Conservation (phyloP, 192 early-diverging fungal genomes). For the Endogone sp. region DNA sequence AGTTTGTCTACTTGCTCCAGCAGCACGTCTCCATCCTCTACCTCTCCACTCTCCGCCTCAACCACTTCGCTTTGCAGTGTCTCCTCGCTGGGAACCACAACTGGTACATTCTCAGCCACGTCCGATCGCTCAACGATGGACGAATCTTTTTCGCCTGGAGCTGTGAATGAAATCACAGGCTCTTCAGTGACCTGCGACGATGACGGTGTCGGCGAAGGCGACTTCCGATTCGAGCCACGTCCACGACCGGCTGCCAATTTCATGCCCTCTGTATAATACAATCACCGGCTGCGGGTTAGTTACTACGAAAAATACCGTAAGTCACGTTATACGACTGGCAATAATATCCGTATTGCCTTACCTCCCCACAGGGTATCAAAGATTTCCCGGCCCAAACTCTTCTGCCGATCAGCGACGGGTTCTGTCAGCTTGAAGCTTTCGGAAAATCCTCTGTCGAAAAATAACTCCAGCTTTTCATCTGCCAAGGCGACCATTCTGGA, state of each 20-base stretch:
- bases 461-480: constrained; percentile 80
- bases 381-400: constrained; percentile 48
- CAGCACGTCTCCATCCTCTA: constrained; percentile 9
- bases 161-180: neutral
- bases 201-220: neutral
- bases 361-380: constrained; percentile 41
- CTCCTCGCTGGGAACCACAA: neutral
- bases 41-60: constrained; percentile 8
- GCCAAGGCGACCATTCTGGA: constrained; percentile 76
- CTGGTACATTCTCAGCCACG: constrained; percentile 4
- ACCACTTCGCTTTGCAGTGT: neutral
- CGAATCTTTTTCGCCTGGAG: neutral
- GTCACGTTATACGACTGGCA: too few species aligned
- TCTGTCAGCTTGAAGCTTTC: constrained; percentile 59
- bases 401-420: constrained; percentile 41
- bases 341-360: neutral
- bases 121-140: too few species aligned
- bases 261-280: constrained; percentile 38
- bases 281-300: neutral
- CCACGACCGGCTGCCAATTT: constrained; percentile 42
- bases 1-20: constrained; percentile 21
- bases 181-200: neutral
- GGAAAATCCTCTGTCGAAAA: constrained; percentile 71
- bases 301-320: too few species aligned
- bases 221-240: neutral